These are phyloP conservation scores for Penicillium cosmopolitanum DNA, from an alignment of 495 filamentous ascomycete species.

Conservation along the genomic window DNA sequence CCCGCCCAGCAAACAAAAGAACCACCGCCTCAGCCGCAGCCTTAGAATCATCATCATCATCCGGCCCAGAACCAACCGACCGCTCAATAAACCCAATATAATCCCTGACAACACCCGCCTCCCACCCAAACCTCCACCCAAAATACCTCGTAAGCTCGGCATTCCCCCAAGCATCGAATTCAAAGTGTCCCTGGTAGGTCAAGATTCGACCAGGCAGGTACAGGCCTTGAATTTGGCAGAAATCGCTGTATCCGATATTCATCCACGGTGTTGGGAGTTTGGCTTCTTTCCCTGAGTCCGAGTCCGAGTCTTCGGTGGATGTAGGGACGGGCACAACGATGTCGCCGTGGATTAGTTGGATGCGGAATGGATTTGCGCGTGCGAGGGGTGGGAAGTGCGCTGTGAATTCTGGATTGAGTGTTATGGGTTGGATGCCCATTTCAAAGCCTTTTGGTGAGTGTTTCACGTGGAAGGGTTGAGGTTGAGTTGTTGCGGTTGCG, in stretches of 20 bases:
- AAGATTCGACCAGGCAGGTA: constrained; percentile 40
- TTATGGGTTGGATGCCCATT: constrained; percentile 44
- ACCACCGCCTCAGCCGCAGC: constrained; percentile 43
- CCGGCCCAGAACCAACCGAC: constrained; percentile 19
- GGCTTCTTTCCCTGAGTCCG: constrained; percentile 17
- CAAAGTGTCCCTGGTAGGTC: constrained; percentile 49
- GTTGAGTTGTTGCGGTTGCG: neutral
- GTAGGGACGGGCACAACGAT: constrained; percentile 30
- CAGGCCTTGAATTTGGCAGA: constrained; percentile 45
- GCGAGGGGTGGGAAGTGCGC: constrained; percentile 30
- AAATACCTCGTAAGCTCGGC: constrained; percentile 38
- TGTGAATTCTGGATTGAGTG: constrained; percentile 32
- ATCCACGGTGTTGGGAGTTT: constrained; percentile 32
- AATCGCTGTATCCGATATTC: constrained; percentile 37
- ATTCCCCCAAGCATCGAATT: constrained; percentile 46
- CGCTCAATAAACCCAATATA: constrained; percentile 33
- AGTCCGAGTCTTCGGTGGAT: constrained; percentile 39
- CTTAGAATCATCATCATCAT: constrained; percentile 42
- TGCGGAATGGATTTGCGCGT: constrained; percentile 24
- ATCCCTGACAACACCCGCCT: constrained; percentile 12
- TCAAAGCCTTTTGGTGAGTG: constrained; percentile 36
- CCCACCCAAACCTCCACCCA: constrained; percentile 35
- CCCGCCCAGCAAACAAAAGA: constrained; percentile 36
- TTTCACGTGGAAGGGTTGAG: constrained; percentile 26
- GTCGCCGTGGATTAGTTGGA: constrained; percentile 44